These are phyloP conservation scores for Taiozyma sp. DNA, from an alignment of 1,139 yeast genomes.

Conservation along the genomic window DNA sequence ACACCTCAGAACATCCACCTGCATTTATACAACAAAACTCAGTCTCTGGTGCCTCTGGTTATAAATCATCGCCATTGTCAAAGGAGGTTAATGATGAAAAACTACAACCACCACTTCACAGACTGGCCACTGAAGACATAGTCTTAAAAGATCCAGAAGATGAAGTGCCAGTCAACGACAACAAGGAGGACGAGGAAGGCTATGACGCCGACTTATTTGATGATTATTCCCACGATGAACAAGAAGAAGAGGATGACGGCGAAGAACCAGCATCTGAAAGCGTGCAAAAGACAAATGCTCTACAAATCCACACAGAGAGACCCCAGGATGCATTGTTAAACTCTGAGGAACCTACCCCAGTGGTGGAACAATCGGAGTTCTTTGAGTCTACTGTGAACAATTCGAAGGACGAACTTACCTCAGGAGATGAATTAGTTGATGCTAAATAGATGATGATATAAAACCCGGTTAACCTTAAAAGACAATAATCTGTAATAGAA, in stretches of 20 bases:
- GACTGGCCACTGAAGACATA: conserved; percentile 1
- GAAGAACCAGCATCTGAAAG: conserved; percentile 17
- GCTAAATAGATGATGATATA: conserved; percentile 5
- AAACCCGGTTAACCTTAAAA: background rate
- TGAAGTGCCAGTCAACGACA: background rate
- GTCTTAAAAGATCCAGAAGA: conserved; percentile 1
- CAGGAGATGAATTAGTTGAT: conserved; percentile 18
- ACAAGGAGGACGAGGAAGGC: conserved; percentile 5
- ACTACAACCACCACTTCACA: background rate
- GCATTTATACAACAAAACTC: background rate
- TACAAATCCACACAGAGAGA: conserved; percentile 10
- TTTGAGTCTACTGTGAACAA: background rate
- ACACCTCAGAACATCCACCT: background rate
- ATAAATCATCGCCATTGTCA: conserved; percentile 16
- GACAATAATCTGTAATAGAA: background rate
- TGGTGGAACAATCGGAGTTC: conserved; percentile 1
- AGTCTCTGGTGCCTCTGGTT: conserved; percentile 1
- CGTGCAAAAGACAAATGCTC: conserved; percentile 6
- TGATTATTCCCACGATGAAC: conserved; percentile 15
- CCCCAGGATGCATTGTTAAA: conserved; percentile 11
- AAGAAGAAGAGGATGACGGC: conserved; percentile 7
- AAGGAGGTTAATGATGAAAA: conserved; percentile 6
- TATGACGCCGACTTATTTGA: conserved; percentile 13
- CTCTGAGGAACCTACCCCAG: conserved; percentile 12
- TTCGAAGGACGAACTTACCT: background rate